A percentile compares a stretch with the other conserved stretches of the same genome.
Conservation (phyloP, 2,329 filamentous ascomycete species). For the Aspergillus bombycis region DNA sequence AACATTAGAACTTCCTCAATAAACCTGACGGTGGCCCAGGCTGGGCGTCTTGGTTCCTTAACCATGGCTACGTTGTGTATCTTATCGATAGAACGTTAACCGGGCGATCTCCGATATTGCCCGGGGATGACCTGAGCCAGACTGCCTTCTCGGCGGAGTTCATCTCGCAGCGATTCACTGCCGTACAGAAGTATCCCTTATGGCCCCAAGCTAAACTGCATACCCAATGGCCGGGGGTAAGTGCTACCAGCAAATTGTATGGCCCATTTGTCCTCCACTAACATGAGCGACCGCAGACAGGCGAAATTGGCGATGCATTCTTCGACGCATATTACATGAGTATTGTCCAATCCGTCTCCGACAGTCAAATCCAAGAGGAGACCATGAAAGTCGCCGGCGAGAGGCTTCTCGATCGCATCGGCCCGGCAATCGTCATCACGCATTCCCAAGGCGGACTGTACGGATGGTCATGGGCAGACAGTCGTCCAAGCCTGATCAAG, state of each 20-base stretch:
- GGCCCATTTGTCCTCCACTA: background rate
- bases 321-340: conserved; percentile 31
- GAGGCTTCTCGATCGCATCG: conserved; percentile 29
- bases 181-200: conserved; percentile 31
- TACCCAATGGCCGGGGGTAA: conserved; percentile 43
- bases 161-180: conserved; percentile 35
- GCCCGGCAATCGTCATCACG: conserved; percentile 39
- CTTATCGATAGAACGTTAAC: conserved; percentile 45
- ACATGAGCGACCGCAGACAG: conserved; percentile 16
- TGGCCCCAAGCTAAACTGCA: conserved; percentile 43
- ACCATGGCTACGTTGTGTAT: conserved; percentile 51
- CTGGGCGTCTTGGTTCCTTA: conserved; percentile 53
- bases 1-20: conserved; percentile 46
- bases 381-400: conserved; percentile 20
- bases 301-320: conserved; percentile 31
- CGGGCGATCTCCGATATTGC: conserved; percentile 34
- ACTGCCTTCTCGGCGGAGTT: conserved; percentile 25
- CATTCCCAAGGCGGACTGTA: conserved; percentile 54
- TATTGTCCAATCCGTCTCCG: conserved; percentile 21
- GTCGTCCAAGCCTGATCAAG: conserved; percentile 50
- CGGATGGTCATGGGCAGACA: conserved; percentile 53
- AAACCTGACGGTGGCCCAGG: conserved; percentile 52
- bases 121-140: conserved; percentile 22
- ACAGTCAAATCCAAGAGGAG: conserved; percentile 16
- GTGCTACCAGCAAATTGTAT: background rate